Evolutionary conservation across 768 basidiomycete genomes (phyloP).

Genomic region (Rubroboletus pulcherrimus): DNA sequence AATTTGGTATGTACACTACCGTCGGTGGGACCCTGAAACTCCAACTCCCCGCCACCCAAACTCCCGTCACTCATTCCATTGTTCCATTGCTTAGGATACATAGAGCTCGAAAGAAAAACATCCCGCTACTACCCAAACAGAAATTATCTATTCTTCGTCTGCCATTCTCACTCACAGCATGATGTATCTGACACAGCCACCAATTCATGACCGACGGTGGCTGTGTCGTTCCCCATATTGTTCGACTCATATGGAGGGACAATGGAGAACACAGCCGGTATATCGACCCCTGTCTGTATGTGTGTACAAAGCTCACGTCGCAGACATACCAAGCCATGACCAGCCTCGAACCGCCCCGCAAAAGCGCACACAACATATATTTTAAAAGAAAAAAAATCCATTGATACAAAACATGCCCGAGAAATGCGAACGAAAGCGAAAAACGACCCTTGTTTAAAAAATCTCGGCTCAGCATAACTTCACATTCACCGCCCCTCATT

Average conservation of each 20-base stretch:
- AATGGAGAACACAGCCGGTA: slow-evolving; percentile 6
- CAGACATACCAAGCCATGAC: no score
- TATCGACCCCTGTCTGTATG: not conserved
- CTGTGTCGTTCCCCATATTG: not conserved
- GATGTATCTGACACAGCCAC: not conserved
- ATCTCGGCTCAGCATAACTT: not conserved
- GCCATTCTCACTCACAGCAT: not conserved
- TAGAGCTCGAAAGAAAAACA: not conserved
- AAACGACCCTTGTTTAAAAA: no score
- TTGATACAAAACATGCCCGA: not conserved
- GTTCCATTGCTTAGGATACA: not conserved
- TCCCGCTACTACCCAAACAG: not conserved
- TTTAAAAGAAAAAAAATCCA: not conserved
- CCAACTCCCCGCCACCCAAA: not conserved
- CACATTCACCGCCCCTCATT: not conserved
- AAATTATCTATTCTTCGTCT: not conserved
- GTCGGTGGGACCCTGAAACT: slow-evolving; percentile 7
- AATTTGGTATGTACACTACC: not conserved
- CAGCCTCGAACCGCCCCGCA: no score
- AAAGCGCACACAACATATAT: not conserved
- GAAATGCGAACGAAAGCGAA: not conserved
- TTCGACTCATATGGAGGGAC: not conserved
- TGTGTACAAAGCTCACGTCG: no score
- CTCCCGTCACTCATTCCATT: not conserved
- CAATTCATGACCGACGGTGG: not conserved